These are phyloP conservation scores for Auricularia heimuer DNA, from an alignment of 768 basidiomycete species.

Conservation along the genomic window DNA sequence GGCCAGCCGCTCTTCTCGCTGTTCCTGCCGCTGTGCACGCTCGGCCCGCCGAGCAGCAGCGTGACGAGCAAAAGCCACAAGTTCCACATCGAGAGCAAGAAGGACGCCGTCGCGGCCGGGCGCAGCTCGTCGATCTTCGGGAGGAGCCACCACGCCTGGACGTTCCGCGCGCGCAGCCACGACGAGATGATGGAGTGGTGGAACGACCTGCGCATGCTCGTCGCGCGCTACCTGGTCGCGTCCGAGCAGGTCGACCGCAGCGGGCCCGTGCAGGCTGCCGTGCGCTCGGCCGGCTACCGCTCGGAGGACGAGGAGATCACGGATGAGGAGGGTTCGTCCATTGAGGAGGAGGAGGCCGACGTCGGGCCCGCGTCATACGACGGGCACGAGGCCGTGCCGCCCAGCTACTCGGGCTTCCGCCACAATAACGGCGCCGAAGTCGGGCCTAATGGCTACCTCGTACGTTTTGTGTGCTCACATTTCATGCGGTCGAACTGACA, in stretches of 20 bases:
- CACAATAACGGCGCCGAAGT: slow-evolving; percentile 32
- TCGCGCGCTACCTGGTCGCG: slow-evolving; percentile 87
- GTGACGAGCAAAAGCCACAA: slow-evolving; percentile 69
- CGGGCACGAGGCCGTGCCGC: slow-evolving; percentile 43
- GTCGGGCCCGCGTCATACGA: slow-evolving; percentile 41
- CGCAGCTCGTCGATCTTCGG: slow-evolving; percentile 16
- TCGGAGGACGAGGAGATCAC: slow-evolving; percentile 65
- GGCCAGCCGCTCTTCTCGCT: slow-evolving; percentile 66
- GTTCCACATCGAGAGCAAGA: slow-evolving; percentile 93
- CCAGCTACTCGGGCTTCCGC: slow-evolving; percentile 47
- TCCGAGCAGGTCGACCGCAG: slow-evolving; percentile 87
- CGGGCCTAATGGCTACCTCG: slow-evolving; percentile 50
- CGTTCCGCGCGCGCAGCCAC: slow-evolving; percentile 77
- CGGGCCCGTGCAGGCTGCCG: slow-evolving; percentile 88
- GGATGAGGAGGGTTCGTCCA: slow-evolving; percentile 50
- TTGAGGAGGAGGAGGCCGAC: slow-evolving; percentile 41
- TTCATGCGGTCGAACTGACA: not conserved
- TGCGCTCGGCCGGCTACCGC: slow-evolving; percentile 79
- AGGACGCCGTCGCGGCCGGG: slow-evolving; percentile 47
- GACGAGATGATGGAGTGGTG: slow-evolving; percentile 99
- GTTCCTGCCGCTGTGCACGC: slow-evolving; percentile 91
- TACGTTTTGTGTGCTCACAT: slow-evolving; percentile 26
- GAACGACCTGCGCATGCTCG: slow-evolving; percentile 93
- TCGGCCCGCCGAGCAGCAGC: slow-evolving; percentile 75
- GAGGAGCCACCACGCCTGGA: slow-evolving; percentile 61